These are phyloP conservation scores for Penicillium glabrum DNA, from an alignment of 2,329 filamentous ascomycete genomes.

Conservation along the genomic window DNA sequence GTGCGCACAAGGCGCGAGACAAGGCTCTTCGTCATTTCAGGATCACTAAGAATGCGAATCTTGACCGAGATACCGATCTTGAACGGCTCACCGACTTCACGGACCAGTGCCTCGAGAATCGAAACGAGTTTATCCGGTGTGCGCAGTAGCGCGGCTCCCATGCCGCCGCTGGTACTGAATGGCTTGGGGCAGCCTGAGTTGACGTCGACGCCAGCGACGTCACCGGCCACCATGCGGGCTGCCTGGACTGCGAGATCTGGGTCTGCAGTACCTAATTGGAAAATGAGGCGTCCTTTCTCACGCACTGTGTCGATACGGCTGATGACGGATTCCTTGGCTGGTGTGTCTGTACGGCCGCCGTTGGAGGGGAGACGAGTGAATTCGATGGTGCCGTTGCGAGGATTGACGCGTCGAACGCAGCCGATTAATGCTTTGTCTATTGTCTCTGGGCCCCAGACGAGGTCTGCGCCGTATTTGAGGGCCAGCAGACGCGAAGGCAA, in stretches of 20 bases:
- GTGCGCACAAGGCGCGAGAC: slow-evolving; percentile 78
- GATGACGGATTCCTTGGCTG: slow-evolving; percentile 65
- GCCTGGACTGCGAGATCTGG: slow-evolving; percentile 81
- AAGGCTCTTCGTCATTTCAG: slow-evolving; percentile 72
- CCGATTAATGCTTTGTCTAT: slow-evolving; percentile 92
- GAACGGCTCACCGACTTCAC: slow-evolving; percentile 71
- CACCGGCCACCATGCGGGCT: slow-evolving; percentile 76
- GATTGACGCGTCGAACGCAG: slow-evolving; percentile 73
- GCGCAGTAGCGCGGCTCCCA: slow-evolving; percentile 87
- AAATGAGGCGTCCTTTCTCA: slow-evolving; percentile 76
- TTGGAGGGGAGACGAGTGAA: slow-evolving; percentile 77
- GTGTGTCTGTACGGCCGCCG: slow-evolving; percentile 46
- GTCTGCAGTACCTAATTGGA: slow-evolving; percentile 86
- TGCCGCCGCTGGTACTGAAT: slow-evolving; percentile 89
- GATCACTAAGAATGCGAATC: slow-evolving; percentile 80
- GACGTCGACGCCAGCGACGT: slow-evolving; percentile 93
- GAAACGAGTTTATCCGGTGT: slow-evolving; percentile 80
- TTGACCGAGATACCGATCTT: slow-evolving; percentile 96
- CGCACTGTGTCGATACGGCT: slow-evolving; percentile 78
- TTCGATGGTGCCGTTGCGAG: slow-evolving; percentile 75
- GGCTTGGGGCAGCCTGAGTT: slow-evolving; percentile 98
- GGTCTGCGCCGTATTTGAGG: slow-evolving; percentile 90
- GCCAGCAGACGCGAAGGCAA: slow-evolving; percentile 84
- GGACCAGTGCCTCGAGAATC: slow-evolving; percentile 80
- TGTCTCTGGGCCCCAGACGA: slow-evolving; percentile 97